Evolutionary conservation across 805 yeast genomes (phyloP).

Genomic region (Metschnikowia sp.): DNA sequence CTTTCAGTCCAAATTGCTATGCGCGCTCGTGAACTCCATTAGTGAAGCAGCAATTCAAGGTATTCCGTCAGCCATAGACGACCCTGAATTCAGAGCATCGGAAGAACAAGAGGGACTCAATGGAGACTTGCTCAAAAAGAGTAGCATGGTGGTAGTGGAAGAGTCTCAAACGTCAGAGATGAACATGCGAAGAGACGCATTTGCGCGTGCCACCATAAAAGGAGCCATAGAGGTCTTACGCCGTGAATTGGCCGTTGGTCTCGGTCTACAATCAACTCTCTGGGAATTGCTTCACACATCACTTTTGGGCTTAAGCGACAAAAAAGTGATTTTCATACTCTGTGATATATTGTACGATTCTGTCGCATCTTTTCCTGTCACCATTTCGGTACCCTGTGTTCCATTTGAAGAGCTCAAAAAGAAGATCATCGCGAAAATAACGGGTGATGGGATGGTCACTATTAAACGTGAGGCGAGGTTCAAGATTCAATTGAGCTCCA

Average conservation of each 20-base stretch:
- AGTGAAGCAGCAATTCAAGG: slow-evolving; percentile 69
- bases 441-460: slow-evolving; percentile 52
- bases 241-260: slow-evolving; percentile 53
- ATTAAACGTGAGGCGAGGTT: slow-evolving; percentile 60
- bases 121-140: slow-evolving; percentile 7
- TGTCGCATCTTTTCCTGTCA: slow-evolving; percentile 57
- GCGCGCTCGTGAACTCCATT: slow-evolving; percentile 47
- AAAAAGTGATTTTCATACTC: slow-evolving; percentile 60
- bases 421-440: slow-evolving; percentile 56
- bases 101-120: slow-evolving; percentile 22
- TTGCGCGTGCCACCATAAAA: slow-evolving; percentile 59
- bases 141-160: slow-evolving; percentile 54
- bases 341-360: slow-evolving; percentile 65
- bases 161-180: slow-evolving; percentile 44
- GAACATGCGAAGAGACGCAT: slow-evolving; percentile 56
- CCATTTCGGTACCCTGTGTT: slow-evolving; percentile 62
- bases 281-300: slow-evolving; percentile 73
- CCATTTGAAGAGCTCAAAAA: slow-evolving; percentile 42
- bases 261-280: slow-evolving; percentile 54
- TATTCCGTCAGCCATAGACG: slow-evolving; percentile 54
- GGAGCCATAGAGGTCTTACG: slow-evolving; percentile 68
- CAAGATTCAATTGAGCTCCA: slow-evolving; percentile 42
- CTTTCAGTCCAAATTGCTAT: slow-evolving; percentile 49
- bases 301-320: slow-evolving; percentile 53
- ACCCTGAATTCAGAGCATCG: slow-evolving; percentile 54